Base-by-base conservation (phyloP, 441 rosid species). In the Omphalea diandra region DNA sequence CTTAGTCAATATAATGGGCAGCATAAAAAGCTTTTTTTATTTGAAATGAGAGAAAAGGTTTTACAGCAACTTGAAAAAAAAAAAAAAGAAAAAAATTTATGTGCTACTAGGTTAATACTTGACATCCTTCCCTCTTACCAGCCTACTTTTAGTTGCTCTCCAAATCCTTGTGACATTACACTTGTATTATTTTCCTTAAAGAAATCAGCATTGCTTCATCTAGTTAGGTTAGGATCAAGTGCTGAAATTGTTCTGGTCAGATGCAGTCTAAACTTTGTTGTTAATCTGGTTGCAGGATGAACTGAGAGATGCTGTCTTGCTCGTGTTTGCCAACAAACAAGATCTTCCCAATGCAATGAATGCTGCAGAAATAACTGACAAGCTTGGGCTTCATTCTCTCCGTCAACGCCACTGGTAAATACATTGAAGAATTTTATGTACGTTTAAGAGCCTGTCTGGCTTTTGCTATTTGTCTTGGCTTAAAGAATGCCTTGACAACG, bases 331-430 rank as follows among this genome's bases (percentile, higher is more conserved):
- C 33, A 88, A 88, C 86, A 85, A 86, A 50, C 90, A 85, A 76
- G 94, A 88, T 84, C 90, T 88, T 77, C 93, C 91, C 32, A 86
- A 86, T 72, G 90, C 90, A 64, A 88, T 88, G 93, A 88, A 82
- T 75, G n/a, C n/a, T n/a, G n/a, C n/a, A n/a, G n/a, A n/a, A n/a
- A n/a, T n/a, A n/a, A 88, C 93, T 29, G 90, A 88, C 72, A 88
- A 86, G 82, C 87, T 86, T 69, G 88, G 93, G 61, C 91, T 88
- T 78, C 88, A 88, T 79, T 88, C 91, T 72, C 88, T 88, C 46
- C 90, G 91, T 71, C 89, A 86, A 75, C 91, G 89, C 63, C 90
- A 85, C 78, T 88, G 94, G 94, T 87, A 75, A 76, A 63, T 62
- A 52, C 57, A 18, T 7, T 54, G 32, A 32, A 11, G 31, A 1